Percentiles rank a stretch among this genome's conserved stretches.
Conservation (phyloP, 139 green algal species). For the Chlamydomonas schloesseri region DNA sequence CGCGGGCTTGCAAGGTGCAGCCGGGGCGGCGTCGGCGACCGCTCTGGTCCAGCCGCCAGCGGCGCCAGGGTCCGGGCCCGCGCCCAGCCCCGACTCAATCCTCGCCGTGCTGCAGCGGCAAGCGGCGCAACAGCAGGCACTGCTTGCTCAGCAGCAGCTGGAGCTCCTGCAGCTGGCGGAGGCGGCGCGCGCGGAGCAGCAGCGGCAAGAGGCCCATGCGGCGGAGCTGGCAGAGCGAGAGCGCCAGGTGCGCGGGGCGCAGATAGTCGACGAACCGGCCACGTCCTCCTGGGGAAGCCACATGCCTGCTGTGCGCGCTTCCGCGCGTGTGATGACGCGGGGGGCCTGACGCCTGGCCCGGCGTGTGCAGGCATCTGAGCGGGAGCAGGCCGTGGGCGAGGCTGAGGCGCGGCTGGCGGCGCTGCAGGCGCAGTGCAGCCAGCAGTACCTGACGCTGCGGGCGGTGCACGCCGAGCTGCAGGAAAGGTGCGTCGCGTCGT, state of each 20-base stretch:
- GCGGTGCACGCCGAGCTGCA: slow-evolving; percentile 34
- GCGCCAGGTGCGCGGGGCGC: slow-evolving; percentile 30
- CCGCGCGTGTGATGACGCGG: too few relatives aligned
- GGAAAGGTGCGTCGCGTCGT: slow-evolving; percentile 28
- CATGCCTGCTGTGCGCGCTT: too few relatives aligned
- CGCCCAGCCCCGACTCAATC: neutral
- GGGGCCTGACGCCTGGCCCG: too few relatives aligned
- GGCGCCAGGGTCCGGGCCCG: too few relatives aligned
- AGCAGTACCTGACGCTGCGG: slow-evolving; percentile 31
- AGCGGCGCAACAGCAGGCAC: slow-evolving; percentile 23
- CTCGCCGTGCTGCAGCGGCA: slow-evolving; percentile 6
- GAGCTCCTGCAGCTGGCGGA: slow-evolving; percentile 27
- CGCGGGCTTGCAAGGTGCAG: too few relatives aligned
- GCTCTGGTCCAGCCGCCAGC: too few relatives aligned
- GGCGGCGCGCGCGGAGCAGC: neutral
- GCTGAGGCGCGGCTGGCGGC: neutral
- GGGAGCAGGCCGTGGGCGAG: neutral
- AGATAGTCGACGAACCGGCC: too few relatives aligned
- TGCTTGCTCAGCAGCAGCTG: slow-evolving; percentile 25
- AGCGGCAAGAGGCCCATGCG: neutral
- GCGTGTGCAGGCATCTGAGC: neutral
- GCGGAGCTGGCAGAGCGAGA: neutral
- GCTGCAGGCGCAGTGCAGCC: neutral
- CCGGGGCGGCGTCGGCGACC: too few relatives aligned
- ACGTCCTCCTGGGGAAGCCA: too few relatives aligned